Evolutionary conservation across 2,329 filamentous ascomycete species (phyloP), one percentile per base, ranked within the genome.

Genomic region (Fusarium nodosum): DNA sequence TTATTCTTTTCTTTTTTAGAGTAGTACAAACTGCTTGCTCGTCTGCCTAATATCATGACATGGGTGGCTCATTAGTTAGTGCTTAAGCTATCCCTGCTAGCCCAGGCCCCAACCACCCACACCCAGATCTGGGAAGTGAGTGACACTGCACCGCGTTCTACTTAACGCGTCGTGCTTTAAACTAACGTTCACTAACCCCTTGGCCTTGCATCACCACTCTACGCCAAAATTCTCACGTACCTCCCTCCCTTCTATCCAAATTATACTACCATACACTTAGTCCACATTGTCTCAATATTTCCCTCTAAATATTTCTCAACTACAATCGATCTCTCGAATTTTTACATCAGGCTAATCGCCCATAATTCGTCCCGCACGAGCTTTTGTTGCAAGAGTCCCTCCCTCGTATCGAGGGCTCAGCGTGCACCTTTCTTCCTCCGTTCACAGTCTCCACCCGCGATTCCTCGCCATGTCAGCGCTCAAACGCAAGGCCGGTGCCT

Each of bases 401-500:
- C 55, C 50, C 46, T 52, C 34, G n/a, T 22, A 41, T 47, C 65
- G 60, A 71, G 61, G 60, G 53, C 64, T 69, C 55, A 39, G 46
- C 55, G 62, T 66, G 63, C 61, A 74, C 66, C 67, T 45, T 60
- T 62, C 67, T 62, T 53, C 50, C 57, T 50, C 48, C 55, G 22
- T 60, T 30, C 56, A 38, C 46, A 34, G 50, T 68, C 61, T 72
- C 67, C 71, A 70, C 64, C 48, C 26, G 55, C 69, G 62, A 34
- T 56, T 52, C 56, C 55, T 72, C 68, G 75, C 64, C 57, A 88
- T 88, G 85, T 84, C 85, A 48, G 82, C 85, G 13, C 80, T 88
- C 67, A 93, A 93, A 81, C 89, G 91, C 72, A 92, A 92, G 81
- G 86, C 87, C 44, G 83, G 79, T 59, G 81, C 83, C 56, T 75